These are phyloP conservation scores for Mycena metata DNA, from an alignment of 768 basidiomycete genomes.

Conservation along the genomic window DNA sequence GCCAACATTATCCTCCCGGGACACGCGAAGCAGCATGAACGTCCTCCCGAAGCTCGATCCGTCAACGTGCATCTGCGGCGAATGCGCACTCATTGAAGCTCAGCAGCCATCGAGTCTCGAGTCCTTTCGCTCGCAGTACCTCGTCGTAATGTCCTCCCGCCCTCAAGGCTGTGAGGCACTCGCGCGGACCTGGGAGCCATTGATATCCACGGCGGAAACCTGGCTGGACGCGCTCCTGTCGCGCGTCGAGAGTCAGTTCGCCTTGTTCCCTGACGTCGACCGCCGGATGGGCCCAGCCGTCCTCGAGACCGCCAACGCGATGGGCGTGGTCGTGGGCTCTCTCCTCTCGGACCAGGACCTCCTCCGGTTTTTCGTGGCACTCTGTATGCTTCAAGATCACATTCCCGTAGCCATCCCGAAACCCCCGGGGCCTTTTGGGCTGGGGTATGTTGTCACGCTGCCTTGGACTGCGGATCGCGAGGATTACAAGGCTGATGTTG, in stretches of 20 bases:
- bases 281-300: conserved; percentile 20
- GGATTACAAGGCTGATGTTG: conserved; percentile 5
- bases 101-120: neutral
- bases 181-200: neutral
- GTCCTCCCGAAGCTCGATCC: conserved; percentile 13
- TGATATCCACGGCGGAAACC: neutral
- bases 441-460: conserved; percentile 4
- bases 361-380: conserved; percentile 7
- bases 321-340: conserved; percentile 10
- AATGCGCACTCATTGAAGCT: conserved; percentile 9
- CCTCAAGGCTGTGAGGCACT: conserved; percentile 1
- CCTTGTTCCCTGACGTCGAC: conserved; percentile 4
- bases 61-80: neutral
- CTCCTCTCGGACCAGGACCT: conserved; percentile 15
- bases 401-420: neutral
- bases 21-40: conserved; percentile 11
- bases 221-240: conserved; percentile 8
- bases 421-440: neutral
- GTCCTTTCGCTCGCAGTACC: conserved; percentile 14
- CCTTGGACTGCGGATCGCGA: conserved; percentile 18
- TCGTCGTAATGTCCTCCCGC: conserved; percentile 5
- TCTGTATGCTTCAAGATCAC: neutral
- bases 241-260: conserved; percentile 1
- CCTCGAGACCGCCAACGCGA: conserved; percentile 11
- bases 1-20: conserved; percentile 2